phyloP scores from a whole-genome alignment of 768 basidiomycete genomes.

The Lactarius hatsudake region DNA sequence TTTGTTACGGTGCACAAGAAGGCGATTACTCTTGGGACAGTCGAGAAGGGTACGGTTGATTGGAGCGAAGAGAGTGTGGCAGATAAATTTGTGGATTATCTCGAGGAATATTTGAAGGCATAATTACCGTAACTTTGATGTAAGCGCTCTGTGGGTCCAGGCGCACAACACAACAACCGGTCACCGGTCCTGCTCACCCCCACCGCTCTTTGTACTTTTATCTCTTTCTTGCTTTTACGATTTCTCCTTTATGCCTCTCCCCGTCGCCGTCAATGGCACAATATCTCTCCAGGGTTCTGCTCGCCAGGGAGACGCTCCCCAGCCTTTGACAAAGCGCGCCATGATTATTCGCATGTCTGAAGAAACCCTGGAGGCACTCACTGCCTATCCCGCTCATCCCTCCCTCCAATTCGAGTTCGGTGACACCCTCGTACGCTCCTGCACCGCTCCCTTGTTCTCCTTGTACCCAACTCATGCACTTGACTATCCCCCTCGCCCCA shows the following conservation, averaged over 20 bases:
- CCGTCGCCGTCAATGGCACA: conserved; percentile 41
- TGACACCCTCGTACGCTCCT: conserved; percentile 49
- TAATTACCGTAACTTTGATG: neutral
- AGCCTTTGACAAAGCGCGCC: conserved; percentile 65
- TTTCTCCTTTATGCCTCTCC: conserved; percentile 57
- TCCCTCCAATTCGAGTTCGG: conserved; percentile 62
- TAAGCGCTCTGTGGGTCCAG: neutral
- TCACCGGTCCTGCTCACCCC: neutral
- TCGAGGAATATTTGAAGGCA: conserved; percentile 64
- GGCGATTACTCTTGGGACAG: conserved; percentile 79
- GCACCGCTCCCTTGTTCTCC: neutral
- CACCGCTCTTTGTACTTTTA: conserved; percentile 5
- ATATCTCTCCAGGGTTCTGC: conserved; percentile 60
- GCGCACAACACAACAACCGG: neutral
- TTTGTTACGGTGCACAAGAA: conserved; percentile 90
- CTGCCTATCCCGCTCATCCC: conserved; percentile 43
- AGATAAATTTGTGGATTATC: conserved; percentile 65
- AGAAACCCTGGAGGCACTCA: conserved; percentile 68
- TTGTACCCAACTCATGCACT: neutral
- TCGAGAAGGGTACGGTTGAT: conserved; percentile 71
- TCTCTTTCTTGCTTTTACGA: conserved; percentile 11
- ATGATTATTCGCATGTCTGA: conserved; percentile 75
- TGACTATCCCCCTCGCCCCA: neutral
- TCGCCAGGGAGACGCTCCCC: conserved; percentile 51
- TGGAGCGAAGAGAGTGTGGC: conserved; percentile 73